A percentile compares a stretch with the other conserved stretches of the same genome.
Conservation (phyloP, 75 land plant species). For the Sequoia sempervirens region DNA sequence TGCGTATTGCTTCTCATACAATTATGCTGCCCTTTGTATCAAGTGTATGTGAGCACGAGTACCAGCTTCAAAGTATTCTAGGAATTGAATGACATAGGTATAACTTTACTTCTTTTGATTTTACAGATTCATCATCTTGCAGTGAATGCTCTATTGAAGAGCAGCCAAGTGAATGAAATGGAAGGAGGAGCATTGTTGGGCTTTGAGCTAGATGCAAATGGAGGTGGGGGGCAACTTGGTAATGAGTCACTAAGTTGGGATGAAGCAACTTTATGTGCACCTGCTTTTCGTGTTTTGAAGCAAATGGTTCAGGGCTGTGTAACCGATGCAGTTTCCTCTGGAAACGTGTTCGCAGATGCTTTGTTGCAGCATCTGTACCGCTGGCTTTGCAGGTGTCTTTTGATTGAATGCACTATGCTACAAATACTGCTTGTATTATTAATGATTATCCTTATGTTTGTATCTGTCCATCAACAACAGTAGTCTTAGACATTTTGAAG, state of each 20-base stretch:
- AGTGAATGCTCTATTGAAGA: constrained; percentile 90
- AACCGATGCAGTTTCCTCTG: too few species aligned
- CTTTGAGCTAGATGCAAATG: constrained; percentile 51
- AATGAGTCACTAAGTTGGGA: constrained; percentile 50
- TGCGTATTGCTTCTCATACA: constrained; percentile 8
- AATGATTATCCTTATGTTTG: too few species aligned
- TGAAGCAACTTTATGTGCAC: constrained; percentile 72
- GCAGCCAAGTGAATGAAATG: constrained; percentile 91
- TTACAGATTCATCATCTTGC: constrained; percentile 90
- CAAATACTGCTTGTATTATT: too few species aligned
- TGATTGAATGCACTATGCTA: too few species aligned
- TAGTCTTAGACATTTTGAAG: too few species aligned
- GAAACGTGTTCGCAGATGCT: too few species aligned
- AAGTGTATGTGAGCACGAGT: not conserved
- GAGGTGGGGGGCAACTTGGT: constrained; percentile 15
- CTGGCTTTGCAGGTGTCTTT: constrained; percentile 83
- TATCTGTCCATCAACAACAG: too few species aligned
- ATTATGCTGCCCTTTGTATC: not conserved
- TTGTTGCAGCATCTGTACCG: constrained; percentile 40
- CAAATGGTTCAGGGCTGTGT: too few species aligned
- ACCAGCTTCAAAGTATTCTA: not conserved
- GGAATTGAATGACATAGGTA: not conserved
- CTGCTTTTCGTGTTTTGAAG: constrained; percentile 67
- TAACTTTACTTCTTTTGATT: constrained; percentile 4
- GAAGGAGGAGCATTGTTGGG: constrained; percentile 85